Evolutionary conservation across 257 asterid genomes (phyloP), one percentile per base, ranked within the genome.

Genomic region (Haberlea rhodopensis): DNA sequence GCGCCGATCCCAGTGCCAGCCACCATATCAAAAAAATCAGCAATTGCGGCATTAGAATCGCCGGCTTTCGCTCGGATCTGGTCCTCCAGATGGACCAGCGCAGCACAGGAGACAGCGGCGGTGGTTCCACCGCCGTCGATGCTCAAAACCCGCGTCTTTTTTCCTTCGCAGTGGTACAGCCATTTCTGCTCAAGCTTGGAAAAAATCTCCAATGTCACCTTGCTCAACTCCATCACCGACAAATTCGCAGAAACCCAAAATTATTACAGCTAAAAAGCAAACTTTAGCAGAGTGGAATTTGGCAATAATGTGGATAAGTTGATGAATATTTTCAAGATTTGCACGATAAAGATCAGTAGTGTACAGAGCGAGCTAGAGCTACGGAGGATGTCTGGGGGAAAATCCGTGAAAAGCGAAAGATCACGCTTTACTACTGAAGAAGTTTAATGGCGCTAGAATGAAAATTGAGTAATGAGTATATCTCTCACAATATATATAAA

Each of bases 1-100:
- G 89, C 98, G 5, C 98, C 96, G 45, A 85, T 78, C 20, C 98
- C 98, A 1, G 98, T 82, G 5, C 98, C 98, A 31, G 87, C 92
- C 61, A 86, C 75, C 9, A 91, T 79, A 29, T 91, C 98, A 70
- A 91, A 87, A 76, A 83, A 91, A 75, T 91, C 98, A 1, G 90
- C 77, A 6, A 92, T 68, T 8, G 89, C 72, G 6, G 95, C 85
- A 57, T 78, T 78, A 4, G 91, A 67, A 70, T 92, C 84, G 61
- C 85, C 88, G 8, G 96, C 80, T 71, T 81, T 82, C 3, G 75
- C 66, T 26, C 75, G 90, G 95, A 92, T 87, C 96, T 84, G 92
- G 57, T 84, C 87, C 79, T 89, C 98, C 0, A 92, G 79, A 26
- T 84, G 82, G 63, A 82, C 75, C 79, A 92, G 62, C 6, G 97